These are phyloP conservation scores for Trametes cubensis DNA, from an alignment of 768 basidiomycete genomes.

Conservation along the genomic window DNA sequence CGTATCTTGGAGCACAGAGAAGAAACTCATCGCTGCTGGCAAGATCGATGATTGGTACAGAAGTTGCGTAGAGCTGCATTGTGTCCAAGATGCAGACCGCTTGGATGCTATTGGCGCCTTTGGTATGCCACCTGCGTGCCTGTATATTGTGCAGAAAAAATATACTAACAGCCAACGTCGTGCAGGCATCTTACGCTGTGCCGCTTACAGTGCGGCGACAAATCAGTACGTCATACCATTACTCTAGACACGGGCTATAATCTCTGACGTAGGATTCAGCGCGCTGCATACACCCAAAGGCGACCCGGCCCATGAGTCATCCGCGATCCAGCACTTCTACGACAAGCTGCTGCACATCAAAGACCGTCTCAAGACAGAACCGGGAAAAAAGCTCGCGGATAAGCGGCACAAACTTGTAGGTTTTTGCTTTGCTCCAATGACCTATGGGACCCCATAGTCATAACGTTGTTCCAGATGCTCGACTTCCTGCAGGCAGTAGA, in stretches of 20 bases:
- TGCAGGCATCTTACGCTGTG: conserved; percentile 49
- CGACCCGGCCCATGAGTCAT: conserved; percentile 46
- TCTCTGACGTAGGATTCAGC: no score
- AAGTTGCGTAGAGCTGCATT: conserved; percentile 75
- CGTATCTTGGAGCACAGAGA: conserved; percentile 87
- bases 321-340: conserved; percentile 81
- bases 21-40: conserved; percentile 57
- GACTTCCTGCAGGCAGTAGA: conserved; percentile 62
- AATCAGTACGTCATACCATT: conserved; percentile 33
- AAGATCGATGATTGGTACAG: conserved; percentile 69
- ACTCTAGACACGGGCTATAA: no score
- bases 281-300: conserved; percentile 50
- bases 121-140: conserved; percentile 38
- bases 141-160: neutral
- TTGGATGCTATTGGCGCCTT: conserved; percentile 57
- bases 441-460: neutral
- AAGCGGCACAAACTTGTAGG: conserved; percentile 73
- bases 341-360: conserved; percentile 82
- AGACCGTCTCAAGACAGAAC: conserved; percentile 75
- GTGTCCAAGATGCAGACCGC: conserved; percentile 58
- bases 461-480: conserved; percentile 49
- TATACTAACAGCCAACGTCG: neutral
- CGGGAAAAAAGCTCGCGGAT: conserved; percentile 67
- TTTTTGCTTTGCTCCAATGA: conserved; percentile 3
- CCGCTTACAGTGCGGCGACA: conserved; percentile 46